Percentiles rank a stretch among this genome's conserved stretches.
Evolutionary conservation across 345 rosid species (phyloP).

Genomic region (Salix suchowensis): DNA sequence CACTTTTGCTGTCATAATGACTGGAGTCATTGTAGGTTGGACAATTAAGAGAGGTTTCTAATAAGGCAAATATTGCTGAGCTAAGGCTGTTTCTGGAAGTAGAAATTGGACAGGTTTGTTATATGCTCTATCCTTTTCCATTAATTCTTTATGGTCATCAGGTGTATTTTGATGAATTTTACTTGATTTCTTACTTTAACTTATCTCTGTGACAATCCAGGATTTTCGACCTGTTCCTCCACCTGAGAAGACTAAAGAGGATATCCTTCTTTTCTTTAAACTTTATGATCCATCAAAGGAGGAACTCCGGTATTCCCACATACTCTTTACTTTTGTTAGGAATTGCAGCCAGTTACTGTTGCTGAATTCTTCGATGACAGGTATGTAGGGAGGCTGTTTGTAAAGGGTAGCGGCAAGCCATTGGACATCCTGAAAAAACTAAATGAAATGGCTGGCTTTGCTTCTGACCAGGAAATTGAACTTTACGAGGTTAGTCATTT

Average conservation of each 20-base stretch:
- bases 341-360: neutral
- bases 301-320: constrained; percentile 56
- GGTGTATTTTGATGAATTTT: neutral
- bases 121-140: constrained; percentile 9
- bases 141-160: neutral
- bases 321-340: neutral
- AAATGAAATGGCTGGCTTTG: constrained; percentile 86
- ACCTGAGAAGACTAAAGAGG: constrained; percentile 65
- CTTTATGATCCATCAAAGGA: constrained; percentile 80
- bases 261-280: constrained; percentile 85
- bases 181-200: neutral
- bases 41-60: constrained; percentile 75
- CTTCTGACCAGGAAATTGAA: constrained; percentile 78
- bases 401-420: constrained; percentile 74
- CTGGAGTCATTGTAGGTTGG: constrained; percentile 60
- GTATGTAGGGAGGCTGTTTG: constrained; percentile 77
- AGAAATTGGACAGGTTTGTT: constrained; percentile 67
- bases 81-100: constrained; percentile 85
- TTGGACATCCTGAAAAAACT: constrained; percentile 63
- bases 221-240: constrained; percentile 63
- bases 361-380: constrained; percentile 37
- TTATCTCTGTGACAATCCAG: constrained; percentile 30
- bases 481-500: constrained; percentile 68
- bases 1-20: neutral
- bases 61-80: constrained; percentile 76